Evolutionary conservation across 2,329 filamentous ascomycete species (phyloP), one percentile per base, ranked within the genome.

Genomic region (Zymoseptoria brevis): DNA sequence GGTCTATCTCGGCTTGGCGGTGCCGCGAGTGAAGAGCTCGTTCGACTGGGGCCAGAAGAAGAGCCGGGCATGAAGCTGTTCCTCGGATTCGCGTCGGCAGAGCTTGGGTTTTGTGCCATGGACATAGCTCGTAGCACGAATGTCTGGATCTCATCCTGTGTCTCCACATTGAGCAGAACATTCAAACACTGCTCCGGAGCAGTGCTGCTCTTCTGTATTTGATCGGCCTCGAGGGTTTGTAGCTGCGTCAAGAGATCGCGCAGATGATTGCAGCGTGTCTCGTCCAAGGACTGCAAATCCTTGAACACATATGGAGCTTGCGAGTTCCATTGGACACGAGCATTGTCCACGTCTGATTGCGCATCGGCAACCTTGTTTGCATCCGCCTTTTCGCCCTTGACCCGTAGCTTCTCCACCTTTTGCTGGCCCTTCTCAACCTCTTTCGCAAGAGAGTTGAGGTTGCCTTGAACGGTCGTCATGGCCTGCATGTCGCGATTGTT

Each of bases 281-380:
- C 94, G 71, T 99, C 94, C 30, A 95, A 79, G 5, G 89, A 87
- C 73, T 99, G 94, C 24, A 99, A 83, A 61, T 87, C 88, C 75
- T 99, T 94, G 71, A 96, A 96, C 61, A 96, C 88, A 74, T 90
- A 97, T 1, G 94, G 94, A 13, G 94, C 90, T 73, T 96, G 91
- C 0, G 90, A 91, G 58, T 96, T 87, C 94, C 94, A 99, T 72
- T 96, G 88, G 65, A 87, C 83, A 51, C 81, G 84, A n/a, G 90
- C 87, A 61, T 85, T 85, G 64, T 96, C 89, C 50, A 95, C 83
- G 64, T 86, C 87, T 19, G 84, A 79, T 9, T 84, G 81, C 11
- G 90, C 91, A 62, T 81, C 82, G 50, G 91, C 88, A 48, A 94
- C 83, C 74, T 94, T 96, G 60, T 85, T 84, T 2, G 87, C 82